Evolutionary conservation across 352 stramenopile species (phyloP), one percentile per base, ranked within the genome.

Genomic region (Phytophthora citrophthora): DNA sequence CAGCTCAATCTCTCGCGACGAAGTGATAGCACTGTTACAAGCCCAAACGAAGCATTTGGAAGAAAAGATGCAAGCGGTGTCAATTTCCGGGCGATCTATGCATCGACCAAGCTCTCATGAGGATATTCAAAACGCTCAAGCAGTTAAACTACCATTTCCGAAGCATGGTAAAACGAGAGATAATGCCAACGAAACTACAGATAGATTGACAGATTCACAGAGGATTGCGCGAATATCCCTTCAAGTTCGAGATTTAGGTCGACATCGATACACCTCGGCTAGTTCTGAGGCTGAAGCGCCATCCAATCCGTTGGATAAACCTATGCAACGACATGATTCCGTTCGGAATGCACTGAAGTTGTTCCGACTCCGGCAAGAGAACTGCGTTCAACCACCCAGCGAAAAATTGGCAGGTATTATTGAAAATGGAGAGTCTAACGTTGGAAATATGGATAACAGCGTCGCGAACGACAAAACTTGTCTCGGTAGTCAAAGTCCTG

Each of bases 301-400:
- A 24, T 31, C 10, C 3, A 53, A 45, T 16, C 32, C 31, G 26
- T 2, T 46, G 3, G 1, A 7, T 23, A 66, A 58, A 12, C 34
- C 36, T 26, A 15, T 13, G 16, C 13, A 66, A 26, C 66, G 50
- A 12, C 63, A 63, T 54, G 64, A 77, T 36, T 79, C 74, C n/a
- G 61, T 81, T 50, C 63, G 69, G 18, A 90, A 88, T 15, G 76
- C 77, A 7, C 61, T 90, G 18, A 86, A 77, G 41, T 66, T 90
- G 10, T 70, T 90, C 40, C 80, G 70, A 45, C 64, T 90, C 2
- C 66, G 74, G 6, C 83, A 86, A 47, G 62, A 80, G 31, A 68
- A 51, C 8, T 34, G 23, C 23, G 38, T 18, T 9, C 13, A 53
- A 7, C 1, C 31, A 23, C 31, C 34, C 9, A 46, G 47, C 13